Conservation (phyloP, 208 protist species). For the Borovskyia barvae region DNA sequence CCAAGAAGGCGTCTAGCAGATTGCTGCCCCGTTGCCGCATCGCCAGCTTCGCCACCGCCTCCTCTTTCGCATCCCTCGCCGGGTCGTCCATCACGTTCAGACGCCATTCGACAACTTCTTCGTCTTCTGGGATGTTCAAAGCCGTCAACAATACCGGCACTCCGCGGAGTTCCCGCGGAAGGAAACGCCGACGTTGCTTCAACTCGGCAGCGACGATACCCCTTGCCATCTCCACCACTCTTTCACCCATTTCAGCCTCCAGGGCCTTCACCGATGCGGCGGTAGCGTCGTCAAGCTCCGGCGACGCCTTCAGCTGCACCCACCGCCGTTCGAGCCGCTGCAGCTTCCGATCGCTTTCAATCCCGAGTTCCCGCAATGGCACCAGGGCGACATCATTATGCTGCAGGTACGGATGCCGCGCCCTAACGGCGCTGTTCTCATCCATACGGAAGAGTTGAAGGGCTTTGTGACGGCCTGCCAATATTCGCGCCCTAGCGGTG, state of each 20-base stretch:
- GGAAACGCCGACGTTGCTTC: constrained; percentile 34
- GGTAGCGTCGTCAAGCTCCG: constrained; percentile 16
- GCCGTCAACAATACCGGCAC: constrained; percentile 26
- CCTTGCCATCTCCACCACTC: constrained; percentile 20
- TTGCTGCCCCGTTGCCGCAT: constrained; percentile 24
- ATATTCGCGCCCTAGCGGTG: constrained; percentile 10
- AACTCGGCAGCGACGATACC: constrained; percentile 19
- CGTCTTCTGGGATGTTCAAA: constrained; percentile 40
- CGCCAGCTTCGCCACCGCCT: constrained; percentile 28
- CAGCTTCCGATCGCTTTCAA: constrained; percentile 35
- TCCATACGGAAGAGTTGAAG: constrained; percentile 41
- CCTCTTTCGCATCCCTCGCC: constrained; percentile 17
- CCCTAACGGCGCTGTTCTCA: constrained; percentile 61
- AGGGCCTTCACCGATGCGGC: constrained; percentile 11
- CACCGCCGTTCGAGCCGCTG: constrained; percentile 14
- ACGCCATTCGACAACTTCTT: constrained; percentile 40
- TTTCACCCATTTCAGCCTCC: constrained; percentile 29
- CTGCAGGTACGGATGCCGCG: constrained; percentile 53
- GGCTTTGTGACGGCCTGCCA: constrained; percentile 29
- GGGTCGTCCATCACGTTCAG: constrained; percentile 31
- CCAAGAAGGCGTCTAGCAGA: constrained; percentile 32
- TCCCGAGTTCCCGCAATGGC: constrained; percentile 40
- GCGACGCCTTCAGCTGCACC: neutral
- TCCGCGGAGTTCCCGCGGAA: constrained; percentile 19
- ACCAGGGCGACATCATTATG: constrained; percentile 37